Conservation (phyloP, 805 yeast genomes). For the Saccharomycopsis vini region DNA sequence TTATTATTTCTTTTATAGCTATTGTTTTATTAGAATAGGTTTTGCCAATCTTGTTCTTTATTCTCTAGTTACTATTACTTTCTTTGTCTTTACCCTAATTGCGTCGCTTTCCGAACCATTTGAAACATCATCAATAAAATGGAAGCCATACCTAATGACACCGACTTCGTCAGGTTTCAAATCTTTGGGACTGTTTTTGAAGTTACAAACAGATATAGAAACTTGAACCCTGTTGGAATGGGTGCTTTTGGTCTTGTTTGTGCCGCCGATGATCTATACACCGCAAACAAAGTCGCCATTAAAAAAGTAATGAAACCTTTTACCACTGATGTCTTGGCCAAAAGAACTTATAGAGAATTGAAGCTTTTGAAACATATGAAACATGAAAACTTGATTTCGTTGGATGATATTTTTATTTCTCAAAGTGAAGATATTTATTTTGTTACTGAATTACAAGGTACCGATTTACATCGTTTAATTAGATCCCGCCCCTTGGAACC, state of each 20-base stretch:
- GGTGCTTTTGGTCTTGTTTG: constrained; percentile 98
- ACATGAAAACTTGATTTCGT: constrained; percentile 88
- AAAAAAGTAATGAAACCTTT: constrained; percentile 98
- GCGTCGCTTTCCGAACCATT: too few species aligned
- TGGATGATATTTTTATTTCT: constrained; percentile 87
- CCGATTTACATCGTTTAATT: constrained; percentile 85
- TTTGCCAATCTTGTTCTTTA: too few species aligned
- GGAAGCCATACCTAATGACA: background rate
- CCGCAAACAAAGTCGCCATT: constrained; percentile 82
- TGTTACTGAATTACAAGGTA: constrained; percentile 94
- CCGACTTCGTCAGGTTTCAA: constrained; percentile 53
- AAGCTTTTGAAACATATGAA: constrained; percentile 86
- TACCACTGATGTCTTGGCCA: constrained; percentile 87
- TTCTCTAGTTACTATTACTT: too few species aligned
- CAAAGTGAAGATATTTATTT: constrained; percentile 94
- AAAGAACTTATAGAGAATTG: constrained; percentile 92
- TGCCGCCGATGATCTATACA: constrained; percentile 88
- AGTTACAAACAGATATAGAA: constrained; percentile 81
- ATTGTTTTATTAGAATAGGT: too few species aligned
- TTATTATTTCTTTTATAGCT: too few species aligned
- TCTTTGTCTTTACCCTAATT: too few species aligned
- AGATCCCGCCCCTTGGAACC: constrained; percentile 91
- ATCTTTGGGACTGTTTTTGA: constrained; percentile 94
- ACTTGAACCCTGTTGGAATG: constrained; percentile 97
- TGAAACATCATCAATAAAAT: too few species aligned